A percentile compares a stretch with the other conserved stretches of the same genome.
phyloP scores from a whole-genome alignment of 1,139 yeast species.

The Yarrowia galli region DNA sequence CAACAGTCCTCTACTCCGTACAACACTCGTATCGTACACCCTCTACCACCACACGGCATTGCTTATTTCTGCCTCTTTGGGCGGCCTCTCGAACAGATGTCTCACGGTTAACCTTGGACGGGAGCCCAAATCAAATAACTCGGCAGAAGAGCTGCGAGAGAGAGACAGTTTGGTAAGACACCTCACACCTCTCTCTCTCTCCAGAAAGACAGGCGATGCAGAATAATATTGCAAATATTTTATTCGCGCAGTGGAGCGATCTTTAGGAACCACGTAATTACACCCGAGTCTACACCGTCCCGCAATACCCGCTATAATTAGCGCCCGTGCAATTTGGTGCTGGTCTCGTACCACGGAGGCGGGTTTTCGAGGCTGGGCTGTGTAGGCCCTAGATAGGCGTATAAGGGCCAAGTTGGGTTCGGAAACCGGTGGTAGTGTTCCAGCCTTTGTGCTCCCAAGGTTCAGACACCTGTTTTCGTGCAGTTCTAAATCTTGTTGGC shows the following conservation, averaged over 20 bases:
- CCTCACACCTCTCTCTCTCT: no score
- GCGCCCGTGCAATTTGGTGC: neutral
- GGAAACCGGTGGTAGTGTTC: neutral
- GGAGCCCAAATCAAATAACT: neutral
- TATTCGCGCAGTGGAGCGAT: neutral
- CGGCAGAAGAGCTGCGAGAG: constrained; percentile 5
- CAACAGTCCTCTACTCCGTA: no score
- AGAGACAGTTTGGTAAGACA: no score
- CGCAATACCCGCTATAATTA: no score
- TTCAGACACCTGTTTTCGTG: constrained; percentile 32
- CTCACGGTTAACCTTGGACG: constrained; percentile 30
- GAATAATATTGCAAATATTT: neutral
- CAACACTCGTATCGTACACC: no score
- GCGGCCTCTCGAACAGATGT: constrained; percentile 7
- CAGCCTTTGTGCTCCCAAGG: constrained; percentile 9
- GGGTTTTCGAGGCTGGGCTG: constrained; percentile 5
- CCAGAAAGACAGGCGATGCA: constrained; percentile 14
- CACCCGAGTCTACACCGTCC: no score
- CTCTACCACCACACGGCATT: no score
- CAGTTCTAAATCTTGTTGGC: constrained; percentile 9
- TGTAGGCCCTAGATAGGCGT: neutral
- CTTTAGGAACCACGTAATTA: no score
- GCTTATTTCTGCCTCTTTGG: constrained; percentile 31
- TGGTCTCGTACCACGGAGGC: no score
- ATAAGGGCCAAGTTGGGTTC: neutral